Conservation (phyloP, 495 filamentous ascomycete species). For the Penicillium coprophilum region DNA sequence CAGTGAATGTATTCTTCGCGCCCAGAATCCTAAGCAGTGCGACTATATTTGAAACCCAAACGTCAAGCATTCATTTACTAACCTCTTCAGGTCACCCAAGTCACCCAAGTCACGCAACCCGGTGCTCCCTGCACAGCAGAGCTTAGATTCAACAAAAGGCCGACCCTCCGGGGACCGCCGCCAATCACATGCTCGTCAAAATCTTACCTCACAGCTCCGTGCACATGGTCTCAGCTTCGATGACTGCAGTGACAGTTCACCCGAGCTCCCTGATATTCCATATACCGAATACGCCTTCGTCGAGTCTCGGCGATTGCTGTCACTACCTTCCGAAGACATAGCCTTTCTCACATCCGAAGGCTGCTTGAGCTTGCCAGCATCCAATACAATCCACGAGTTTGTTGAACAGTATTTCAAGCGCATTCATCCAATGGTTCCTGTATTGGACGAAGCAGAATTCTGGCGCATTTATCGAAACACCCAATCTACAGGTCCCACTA, state of each 20-base stretch:
- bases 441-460: constrained; percentile 49
- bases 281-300: constrained; percentile 41
- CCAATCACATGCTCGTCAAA: background rate
- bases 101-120: too few species aligned
- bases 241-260: background rate
- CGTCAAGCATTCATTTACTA: background rate
- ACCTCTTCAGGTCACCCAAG: background rate
- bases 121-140: background rate
- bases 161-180: background rate
- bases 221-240: background rate
- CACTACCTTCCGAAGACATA: constrained; percentile 44
- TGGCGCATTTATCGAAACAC: constrained; percentile 40
- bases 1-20: constrained; percentile 38
- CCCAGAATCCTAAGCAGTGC: constrained; percentile 30
- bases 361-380: constrained; percentile 43
- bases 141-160: background rate
- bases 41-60: constrained; percentile 20
- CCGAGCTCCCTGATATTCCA: background rate
- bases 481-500: constrained; percentile 16
- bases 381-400: constrained; percentile 42
- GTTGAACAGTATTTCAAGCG: constrained; percentile 49
- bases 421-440: constrained; percentile 47
- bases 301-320: constrained; percentile 30
- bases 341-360: constrained; percentile 44
- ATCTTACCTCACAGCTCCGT: background rate